Evolutionary conservation across 768 basidiomycete species (phyloP), one percentile per base, ranked within the genome.

Genomic region (Termitomyces sp.): DNA sequence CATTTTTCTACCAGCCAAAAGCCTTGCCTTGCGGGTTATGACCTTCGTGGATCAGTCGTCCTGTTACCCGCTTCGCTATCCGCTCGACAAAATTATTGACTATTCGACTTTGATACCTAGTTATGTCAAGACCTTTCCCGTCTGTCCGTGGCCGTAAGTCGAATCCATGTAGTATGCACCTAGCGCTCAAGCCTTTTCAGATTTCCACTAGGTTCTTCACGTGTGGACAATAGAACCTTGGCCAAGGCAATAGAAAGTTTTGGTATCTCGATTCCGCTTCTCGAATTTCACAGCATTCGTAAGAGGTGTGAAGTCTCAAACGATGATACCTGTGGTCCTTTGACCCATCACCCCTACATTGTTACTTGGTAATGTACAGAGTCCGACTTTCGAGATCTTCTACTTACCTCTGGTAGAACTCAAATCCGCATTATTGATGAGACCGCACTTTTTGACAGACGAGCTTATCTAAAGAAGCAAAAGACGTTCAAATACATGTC

Each of bases 41-140:
- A 76, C 60, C 63, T 76, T 33, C 68, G 73, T 19, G 75, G 68
- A 3, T 70, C 73, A 9, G 70, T 76, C 21, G 65, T 71, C 14
- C 67, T 75, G n/a, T 54, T 72, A 50, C 73, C 72, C 3, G 65
- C 66, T 1, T 60, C 68, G 2, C 65, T 71, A 0, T 73, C 72
- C 9, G 2, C 57, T 72, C 0, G 66, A 68, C 52, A 54, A 64
- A 26, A 63, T 69, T 1, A 63, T 56, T 14, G 69, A 67, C 40
- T 74, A 64, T 42, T 69, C 72, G 7, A 66, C 62, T 3, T 72
- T 68, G 66, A 68, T 66, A 30, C 72, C 73, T 2, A 41, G 64
- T 10, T 58, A 63, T 14, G 52, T 69, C 4, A 59, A 61, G 51
- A 65, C 62, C 8, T 68, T 62, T 12, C 64, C 66, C 28, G 65